Evolutionary conservation across 2,329 filamentous ascomycete genomes (phyloP), one percentile per base, ranked within the genome.

Genomic region (Paraphoma sp.): DNA sequence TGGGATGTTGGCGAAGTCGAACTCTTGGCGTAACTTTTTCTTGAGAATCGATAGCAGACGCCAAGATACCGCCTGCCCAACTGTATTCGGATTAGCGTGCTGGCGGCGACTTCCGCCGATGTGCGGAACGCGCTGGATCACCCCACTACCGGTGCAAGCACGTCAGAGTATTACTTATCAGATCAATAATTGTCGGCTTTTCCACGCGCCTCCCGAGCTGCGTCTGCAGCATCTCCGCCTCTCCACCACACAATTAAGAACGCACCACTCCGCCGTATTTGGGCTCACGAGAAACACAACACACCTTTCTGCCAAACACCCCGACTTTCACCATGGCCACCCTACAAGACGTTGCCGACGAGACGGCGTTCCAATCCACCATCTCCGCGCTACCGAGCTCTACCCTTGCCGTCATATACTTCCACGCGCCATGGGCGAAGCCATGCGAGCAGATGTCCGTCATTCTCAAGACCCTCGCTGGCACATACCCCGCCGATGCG

Each of bases 341-440:
- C 56, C 86, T 97, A 71, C 86, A 84, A 63, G 90, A 96, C 71
- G 89, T 97, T 78, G 85, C 87, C 67, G 87, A 85, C 68, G 87
- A 92, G 70, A 80, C 84, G 65, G 87, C 88, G 68, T 97, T 95
- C 87, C 82, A 88, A 64, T 80, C 86, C 64, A 84, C 90, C 72
- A 81, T 91, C 60, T 82, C 83, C 88, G 29, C 76, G 87, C n/a
- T 93, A 12, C 86, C 91, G 10, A 73, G 89, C 1, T 85, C 88
- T 14, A 87, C 90, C 14, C 86, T 97, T 57, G 84, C 94, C 61
- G 84, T 97, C 72, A 87, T 96, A 73, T 97, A 93, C 76, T 99
- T 99, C 83, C 91, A 98, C 77, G 93, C 95, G 17, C 91, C 93
- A 64, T 99, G 95, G 95, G 95, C 95, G 30, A 93, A 93, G 57